These are phyloP conservation scores for Lithospermum erythrorhizon DNA, from an alignment of 257 asterid species.

Conservation along the genomic window DNA sequence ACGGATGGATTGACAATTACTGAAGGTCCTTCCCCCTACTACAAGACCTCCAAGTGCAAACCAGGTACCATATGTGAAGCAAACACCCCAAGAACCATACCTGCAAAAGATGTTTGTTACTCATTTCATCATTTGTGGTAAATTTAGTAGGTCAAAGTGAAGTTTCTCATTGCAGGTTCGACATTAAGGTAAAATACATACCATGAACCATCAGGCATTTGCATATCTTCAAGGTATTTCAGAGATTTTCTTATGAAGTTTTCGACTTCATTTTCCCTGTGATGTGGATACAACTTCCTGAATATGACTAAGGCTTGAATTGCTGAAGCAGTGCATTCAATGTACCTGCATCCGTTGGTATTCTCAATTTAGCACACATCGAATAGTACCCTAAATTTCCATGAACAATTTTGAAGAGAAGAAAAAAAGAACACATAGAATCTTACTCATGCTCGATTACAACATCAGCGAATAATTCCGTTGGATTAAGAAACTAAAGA, in stretches of 20 bases:
- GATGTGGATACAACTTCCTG: conserved; percentile 40
- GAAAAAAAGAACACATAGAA: neutral
- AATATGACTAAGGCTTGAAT: conserved; percentile 57
- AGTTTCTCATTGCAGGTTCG: neutral
- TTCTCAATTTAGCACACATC: neutral
- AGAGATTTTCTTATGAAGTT: conserved; percentile 31
- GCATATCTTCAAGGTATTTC: conserved; percentile 40
- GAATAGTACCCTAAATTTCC: neutral
- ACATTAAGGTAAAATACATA: conserved; percentile 7
- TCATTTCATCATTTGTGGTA: neutral
- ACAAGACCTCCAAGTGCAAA: conserved; percentile 61
- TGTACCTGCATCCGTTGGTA: conserved; percentile 23
- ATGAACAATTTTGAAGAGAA: neutral
- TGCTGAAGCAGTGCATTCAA: conserved; percentile 61
- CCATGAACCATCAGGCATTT: conserved; percentile 72
- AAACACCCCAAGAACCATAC: conserved; percentile 76
- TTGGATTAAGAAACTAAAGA: conserved; percentile 52
- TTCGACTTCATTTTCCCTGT: conserved; percentile 46
- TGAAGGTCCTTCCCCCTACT: conserved; percentile 47
- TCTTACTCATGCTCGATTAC: conserved; percentile 74
- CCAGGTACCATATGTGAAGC: conserved; percentile 67
- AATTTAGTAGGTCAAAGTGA: neutral
- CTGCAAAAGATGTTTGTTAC: conserved; percentile 14
- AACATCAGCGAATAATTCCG: conserved; percentile 51
- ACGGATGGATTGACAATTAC: conserved; percentile 33